These are phyloP conservation scores for Herpotrichia juniperi DNA, from an alignment of 2,329 filamentous ascomycete genomes.

Conservation along the genomic window DNA sequence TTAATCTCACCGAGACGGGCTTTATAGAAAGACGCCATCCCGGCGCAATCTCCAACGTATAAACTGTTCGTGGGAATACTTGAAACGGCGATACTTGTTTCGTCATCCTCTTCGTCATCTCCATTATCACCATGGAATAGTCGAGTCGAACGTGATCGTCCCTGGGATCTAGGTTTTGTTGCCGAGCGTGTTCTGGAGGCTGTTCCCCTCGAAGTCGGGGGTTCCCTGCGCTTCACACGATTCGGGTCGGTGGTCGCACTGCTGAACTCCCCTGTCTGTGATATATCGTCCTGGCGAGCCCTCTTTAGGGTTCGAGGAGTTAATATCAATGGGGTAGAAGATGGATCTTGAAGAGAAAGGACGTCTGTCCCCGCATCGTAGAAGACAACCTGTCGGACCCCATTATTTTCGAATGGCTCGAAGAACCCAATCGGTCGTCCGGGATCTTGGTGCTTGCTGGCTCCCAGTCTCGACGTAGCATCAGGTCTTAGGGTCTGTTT, in stretches of 20 bases:
- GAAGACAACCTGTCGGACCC: background rate
- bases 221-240: background rate
- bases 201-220: too few species aligned
- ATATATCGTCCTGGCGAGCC: background rate
- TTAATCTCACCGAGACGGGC: conserved; percentile 36
- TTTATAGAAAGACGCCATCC: conserved; percentile 27
- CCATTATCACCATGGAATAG: background rate
- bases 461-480: background rate
- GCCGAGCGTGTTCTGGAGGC: background rate
- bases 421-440: background rate
- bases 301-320: background rate
- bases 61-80: conserved; percentile 22
- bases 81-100: conserved; percentile 6
- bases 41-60: conserved; percentile 31
- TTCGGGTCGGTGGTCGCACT: background rate
- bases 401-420: background rate
- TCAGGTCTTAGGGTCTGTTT: background rate
- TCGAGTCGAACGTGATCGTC: background rate
- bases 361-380: background rate
- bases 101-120: conserved; percentile 13
- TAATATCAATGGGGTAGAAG: background rate
- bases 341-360: background rate
- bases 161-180: background rate
- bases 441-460: background rate
- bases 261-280: background rate